A percentile compares a stretch with the other conserved stretches of the same genome.
Conservation (phyloP, 2,329 filamentous ascomycete genomes). For the Daldinia sp. region DNA sequence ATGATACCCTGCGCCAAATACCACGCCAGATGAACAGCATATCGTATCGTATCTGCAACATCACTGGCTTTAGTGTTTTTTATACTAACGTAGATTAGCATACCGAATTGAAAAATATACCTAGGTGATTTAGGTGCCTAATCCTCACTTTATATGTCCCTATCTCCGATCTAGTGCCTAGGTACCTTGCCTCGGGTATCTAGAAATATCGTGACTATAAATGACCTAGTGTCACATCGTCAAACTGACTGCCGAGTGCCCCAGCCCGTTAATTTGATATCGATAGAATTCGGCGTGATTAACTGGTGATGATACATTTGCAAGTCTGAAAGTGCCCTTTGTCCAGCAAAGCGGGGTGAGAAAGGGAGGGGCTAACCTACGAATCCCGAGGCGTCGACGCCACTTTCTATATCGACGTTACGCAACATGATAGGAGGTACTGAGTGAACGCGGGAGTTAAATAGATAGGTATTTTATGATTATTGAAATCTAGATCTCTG, state of each 20-base stretch:
- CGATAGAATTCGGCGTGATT: not conserved
- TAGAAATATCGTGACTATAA: not conserved
- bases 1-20: not conserved
- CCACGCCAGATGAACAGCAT: not conserved
- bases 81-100: not conserved
- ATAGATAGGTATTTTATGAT: no score
- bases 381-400: not conserved
- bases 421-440: no score
- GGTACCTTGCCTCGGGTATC: not conserved
- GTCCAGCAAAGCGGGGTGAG: not conserved
- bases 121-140: not conserved
- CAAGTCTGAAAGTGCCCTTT: not conserved
- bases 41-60: not conserved
- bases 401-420: not conserved
- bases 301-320: not conserved
- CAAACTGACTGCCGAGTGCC: not conserved
- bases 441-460: no score
- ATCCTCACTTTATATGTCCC: not conserved
- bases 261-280: no score
- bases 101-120: not conserved
- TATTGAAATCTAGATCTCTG: no score
- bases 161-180: not conserved
- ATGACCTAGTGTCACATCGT: not conserved
- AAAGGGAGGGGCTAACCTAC: not conserved
- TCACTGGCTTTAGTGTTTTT: not conserved